Conservation (phyloP, 176 grass and related monocot species). For the Poa pratensis region DNA sequence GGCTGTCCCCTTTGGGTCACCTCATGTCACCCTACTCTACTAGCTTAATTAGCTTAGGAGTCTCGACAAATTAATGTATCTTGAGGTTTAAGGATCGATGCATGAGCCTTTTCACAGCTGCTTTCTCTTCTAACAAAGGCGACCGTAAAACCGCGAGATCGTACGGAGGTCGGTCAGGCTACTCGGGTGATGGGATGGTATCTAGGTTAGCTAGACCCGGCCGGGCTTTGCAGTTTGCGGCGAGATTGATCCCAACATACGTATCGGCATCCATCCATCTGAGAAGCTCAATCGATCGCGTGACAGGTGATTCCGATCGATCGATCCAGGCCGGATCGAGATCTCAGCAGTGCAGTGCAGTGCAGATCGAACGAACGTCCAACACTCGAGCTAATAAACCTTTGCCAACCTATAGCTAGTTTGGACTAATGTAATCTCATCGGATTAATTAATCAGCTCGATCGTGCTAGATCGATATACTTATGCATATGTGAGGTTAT, state of each 20-base stretch:
- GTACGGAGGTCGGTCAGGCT: slow-evolving; percentile 19
- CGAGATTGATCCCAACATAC: slow-evolving; percentile 19
- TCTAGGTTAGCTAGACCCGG: background rate
- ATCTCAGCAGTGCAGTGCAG: background rate
- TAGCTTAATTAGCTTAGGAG: background rate
- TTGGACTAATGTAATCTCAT: too few species aligned
- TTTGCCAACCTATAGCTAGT: too few species aligned
- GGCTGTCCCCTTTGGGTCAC: slow-evolving; percentile 56
- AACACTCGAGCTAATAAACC: too few species aligned
- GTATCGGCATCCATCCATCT: slow-evolving; percentile 8
- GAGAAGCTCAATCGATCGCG: background rate
- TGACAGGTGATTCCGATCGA: slow-evolving; percentile 25
- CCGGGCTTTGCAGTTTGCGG: background rate
- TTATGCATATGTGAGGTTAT: too few species aligned
- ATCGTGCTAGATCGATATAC: too few species aligned
- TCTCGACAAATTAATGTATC: slow-evolving; percentile 32
- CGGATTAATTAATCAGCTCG: too few species aligned
- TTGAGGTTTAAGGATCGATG: slow-evolving; percentile 29
- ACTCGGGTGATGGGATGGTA: too few species aligned
- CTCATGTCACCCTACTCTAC: slow-evolving; percentile 30
- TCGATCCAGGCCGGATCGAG: background rate
- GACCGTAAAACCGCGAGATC: slow-evolving; percentile 17
- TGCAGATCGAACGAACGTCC: too few species aligned
- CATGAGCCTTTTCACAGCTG: background rate
- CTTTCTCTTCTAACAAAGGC: background rate